Conservation (phyloP, 2,329 filamentous ascomycete species). For the Chrysosphaeria jannelii region DNA sequence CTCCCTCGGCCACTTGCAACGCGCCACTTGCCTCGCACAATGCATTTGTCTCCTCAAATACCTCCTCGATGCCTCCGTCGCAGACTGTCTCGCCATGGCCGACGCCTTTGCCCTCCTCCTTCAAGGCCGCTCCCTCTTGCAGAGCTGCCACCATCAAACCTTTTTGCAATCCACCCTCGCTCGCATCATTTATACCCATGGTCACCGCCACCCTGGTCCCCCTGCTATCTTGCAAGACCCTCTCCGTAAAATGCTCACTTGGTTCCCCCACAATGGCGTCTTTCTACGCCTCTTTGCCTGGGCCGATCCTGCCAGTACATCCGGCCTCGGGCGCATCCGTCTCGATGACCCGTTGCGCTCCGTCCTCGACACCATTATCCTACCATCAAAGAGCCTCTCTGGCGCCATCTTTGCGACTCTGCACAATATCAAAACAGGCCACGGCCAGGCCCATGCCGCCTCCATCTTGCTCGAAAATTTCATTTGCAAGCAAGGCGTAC, state of each 20-base stretch:
- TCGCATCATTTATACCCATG: conserved; percentile 34
- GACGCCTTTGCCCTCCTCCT: too few species aligned
- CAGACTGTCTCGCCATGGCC: too few species aligned
- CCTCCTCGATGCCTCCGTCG: too few species aligned
- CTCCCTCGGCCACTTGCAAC: too few species aligned
- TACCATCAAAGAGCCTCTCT: conserved; percentile 7
- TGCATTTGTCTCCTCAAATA: too few species aligned
- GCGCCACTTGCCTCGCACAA: too few species aligned
- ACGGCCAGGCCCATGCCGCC: conserved; percentile 18
- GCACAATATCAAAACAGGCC: conserved; percentile 2
- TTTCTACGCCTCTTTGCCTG: conserved; percentile 46
- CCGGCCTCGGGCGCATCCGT: conserved; percentile 15
- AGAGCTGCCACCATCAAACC: conserved; percentile 27
- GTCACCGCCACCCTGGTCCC: too few species aligned
- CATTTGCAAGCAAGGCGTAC: too few species aligned
- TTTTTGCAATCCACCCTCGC: conserved; percentile 35
- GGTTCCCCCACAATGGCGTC: conserved; percentile 47
- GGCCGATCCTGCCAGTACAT: conserved; percentile 22
- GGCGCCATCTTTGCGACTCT: neutral
- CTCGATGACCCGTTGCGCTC: conserved; percentile 48
- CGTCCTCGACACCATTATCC: conserved; percentile 23
- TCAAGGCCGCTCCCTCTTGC: too few species aligned
- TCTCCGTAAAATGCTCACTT: conserved; percentile 25
- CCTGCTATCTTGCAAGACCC: too few species aligned
- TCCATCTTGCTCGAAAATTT: too few species aligned